phyloP scores from a whole-genome alignment of 495 filamentous ascomycete genomes.

The Parathielavia hyrcaniae region DNA sequence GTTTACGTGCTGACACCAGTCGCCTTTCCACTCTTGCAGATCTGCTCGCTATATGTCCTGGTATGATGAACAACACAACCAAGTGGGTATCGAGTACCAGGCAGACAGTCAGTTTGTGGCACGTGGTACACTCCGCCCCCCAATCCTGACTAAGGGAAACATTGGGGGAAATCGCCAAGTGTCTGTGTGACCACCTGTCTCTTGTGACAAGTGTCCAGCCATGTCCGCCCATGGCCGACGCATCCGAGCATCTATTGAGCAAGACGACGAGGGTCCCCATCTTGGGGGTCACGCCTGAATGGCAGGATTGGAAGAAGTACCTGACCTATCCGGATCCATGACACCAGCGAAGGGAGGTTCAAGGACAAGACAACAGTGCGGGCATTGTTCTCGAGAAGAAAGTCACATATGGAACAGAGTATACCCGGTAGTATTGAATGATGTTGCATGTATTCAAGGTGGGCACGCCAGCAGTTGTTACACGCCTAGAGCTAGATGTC shows the following conservation, averaged over 20 bases:
- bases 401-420: too few relatives aligned
- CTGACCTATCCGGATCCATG: constrained; percentile 5
- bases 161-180: too few relatives aligned
- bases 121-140: constrained; percentile 3
- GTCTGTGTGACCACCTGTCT: too few relatives aligned
- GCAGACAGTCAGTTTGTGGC: neutral
- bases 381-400: too few relatives aligned
- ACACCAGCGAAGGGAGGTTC: neutral
- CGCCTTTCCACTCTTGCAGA: constrained; percentile 28
- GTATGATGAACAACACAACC: constrained; percentile 31
- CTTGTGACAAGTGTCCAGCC: too few relatives aligned
- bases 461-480: too few relatives aligned
- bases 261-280: neutral
- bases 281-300: neutral
- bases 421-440: too few relatives aligned
- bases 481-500: neutral
- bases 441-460: too few relatives aligned
- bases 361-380: too few relatives aligned
- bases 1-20: constrained; percentile 5
- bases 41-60: constrained; percentile 50
- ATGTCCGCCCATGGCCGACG: neutral
- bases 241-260: neutral
- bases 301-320: neutral
- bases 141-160: neutral
- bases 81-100: too few relatives aligned